Evolutionary conservation across 2,329 filamentous ascomycete genomes (phyloP), one percentile per base, ranked within the genome.

Genomic region (Penicillium palitans): DNA sequence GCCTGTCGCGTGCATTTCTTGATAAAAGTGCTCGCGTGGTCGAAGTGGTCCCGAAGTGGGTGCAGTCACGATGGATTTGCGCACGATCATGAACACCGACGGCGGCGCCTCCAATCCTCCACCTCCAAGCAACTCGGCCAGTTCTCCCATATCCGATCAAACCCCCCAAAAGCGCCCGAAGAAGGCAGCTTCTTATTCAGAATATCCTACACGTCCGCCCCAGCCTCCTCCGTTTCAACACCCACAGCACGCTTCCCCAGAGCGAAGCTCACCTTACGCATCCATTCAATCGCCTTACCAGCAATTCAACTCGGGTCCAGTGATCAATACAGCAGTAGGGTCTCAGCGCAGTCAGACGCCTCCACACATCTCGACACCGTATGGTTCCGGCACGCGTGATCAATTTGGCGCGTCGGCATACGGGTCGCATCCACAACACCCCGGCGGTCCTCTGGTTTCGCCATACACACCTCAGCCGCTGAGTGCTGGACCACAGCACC

Each of bases 81-180:
- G 79, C 70, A 80, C 78, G 55, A 82, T 83, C 66, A 80, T 83
- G 75, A 82, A 82, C 69, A 77, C 55, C 63, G 76, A 79, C 66
- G 70, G 68, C 49, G 70, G 68, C 61, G 69, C 68, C 54, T 64
- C 73, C 56, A 71, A 69, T 57, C 62, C 65, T 57, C 66, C 65
- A 57, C 64, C 71, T 42, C 63, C 71, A 47, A 68, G 64, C 59
- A 70, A 68, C 66, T 63, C 64, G 25, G 68, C 73, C n/a, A 68
- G 66, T 46, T 66, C 68, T 12, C 55, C 55, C 50, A 42, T 54
- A 25, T 57, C 61, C 61, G 25, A 66, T 68, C 37, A 72, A 74
- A 57, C 58, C 64, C n/a, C 57, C 65, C 68, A 64, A 44, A 62
- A 68, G 63, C 71, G 66, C 54, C 62, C 66, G 48, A 66, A 66